phyloP scores from a whole-genome alignment of 495 filamentous ascomycete genomes.

The Platismatia glauca region DNA sequence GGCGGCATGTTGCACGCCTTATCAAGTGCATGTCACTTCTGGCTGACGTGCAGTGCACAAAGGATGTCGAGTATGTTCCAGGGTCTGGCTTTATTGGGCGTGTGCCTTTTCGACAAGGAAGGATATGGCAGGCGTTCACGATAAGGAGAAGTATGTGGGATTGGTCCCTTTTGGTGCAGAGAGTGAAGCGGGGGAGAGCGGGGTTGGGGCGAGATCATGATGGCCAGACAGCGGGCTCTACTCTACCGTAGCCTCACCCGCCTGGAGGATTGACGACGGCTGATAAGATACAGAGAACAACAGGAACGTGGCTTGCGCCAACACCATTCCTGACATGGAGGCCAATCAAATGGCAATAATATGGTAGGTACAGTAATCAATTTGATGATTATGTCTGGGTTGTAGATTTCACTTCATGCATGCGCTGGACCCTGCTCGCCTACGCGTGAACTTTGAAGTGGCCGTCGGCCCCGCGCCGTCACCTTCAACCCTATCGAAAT shows the following conservation, averaged over 20 bases:
- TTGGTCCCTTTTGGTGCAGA: background rate
- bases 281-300: no score
- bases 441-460: conserved; percentile 9
- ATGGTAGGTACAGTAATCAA: no score
- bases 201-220: background rate
- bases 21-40: background rate
- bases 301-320: background rate
- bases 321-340: background rate
- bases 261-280: no score
- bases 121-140: background rate
- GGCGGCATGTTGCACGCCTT: background rate
- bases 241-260: no score
- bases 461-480: conserved; percentile 23
- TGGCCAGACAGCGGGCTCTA: background rate
- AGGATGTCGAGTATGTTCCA: background rate
- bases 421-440: background rate
- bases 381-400: no score
- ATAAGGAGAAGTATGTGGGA: background rate
- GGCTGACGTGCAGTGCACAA: background rate
- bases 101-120: background rate
- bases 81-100: background rate
- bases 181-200: background rate
- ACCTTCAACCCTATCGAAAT: conserved; percentile 13
- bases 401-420: background rate
- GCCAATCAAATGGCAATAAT: background rate